Evolutionary conservation across 2,329 filamentous ascomycete species (phyloP), one percentile per base, ranked within the genome.

Genomic region (Zopfia rhizophila): DNA sequence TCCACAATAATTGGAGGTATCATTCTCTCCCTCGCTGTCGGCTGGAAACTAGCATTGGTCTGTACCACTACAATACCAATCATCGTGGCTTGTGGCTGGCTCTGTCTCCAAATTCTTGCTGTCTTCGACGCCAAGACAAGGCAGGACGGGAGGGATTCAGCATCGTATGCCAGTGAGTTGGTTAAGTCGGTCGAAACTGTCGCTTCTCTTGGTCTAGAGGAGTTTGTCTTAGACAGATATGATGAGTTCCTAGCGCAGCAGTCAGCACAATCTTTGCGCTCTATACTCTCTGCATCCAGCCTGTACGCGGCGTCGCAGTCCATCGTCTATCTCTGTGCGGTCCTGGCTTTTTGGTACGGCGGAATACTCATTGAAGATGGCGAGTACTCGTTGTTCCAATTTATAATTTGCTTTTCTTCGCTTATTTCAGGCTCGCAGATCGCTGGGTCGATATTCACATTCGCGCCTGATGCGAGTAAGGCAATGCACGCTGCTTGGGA

Each of bases 401-500:
- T 96, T 80, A 96, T 96, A 74, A 77, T 96, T 37, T 91, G 88
- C 65, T 95, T 96, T 74, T 84, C 85, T 51, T 80, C 90, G 32
- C 81, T 96, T 58, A 87, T 95, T 58, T 96, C 94, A 58, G 90
- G 91, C 42, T 87, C 90, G 0, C 91, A 96, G 71, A 92, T 90
- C 4, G 91, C 91, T 2, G 92, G 91, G 6, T 89, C 86, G 1
- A 86, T 96, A 58, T 96, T 96, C 75, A 89, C 87, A 0, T 96
- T 96, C 64, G 89, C 91, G 0, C 91, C 91, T 0, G 92, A 96
- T 59, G 96, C 96, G 90, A 89, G 91, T 58, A 96, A 96, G 74
- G 91, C 91, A 0, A 91, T 91, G 65, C 86, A 91, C n/a, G n/a
- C n/a, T n/a, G n/a, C n/a, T n/a, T n/a, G n/a, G n/a, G n/a, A n/a